Percentiles rank a stretch among this genome's conserved stretches.
phyloP scores from a whole-genome alignment of 2,329 filamentous ascomycete species.

The Plenodomus biglobosus region DNA sequence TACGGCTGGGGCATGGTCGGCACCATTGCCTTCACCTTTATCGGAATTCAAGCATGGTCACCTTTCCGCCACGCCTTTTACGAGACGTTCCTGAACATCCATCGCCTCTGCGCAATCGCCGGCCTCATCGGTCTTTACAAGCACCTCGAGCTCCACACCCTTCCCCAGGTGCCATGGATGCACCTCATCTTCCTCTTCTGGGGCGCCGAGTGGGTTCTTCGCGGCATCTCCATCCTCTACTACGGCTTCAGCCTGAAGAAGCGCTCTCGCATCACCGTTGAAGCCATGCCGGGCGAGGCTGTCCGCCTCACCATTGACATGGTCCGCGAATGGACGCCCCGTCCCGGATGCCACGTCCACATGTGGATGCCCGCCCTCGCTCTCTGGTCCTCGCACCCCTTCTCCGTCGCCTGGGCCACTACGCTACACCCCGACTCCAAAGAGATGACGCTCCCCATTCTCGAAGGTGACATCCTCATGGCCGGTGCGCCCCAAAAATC shows the following conservation, averaged over 20 bases:
- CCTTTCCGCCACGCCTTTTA: conserved; percentile 92
- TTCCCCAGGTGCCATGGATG: conserved; percentile 74
- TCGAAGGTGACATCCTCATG: conserved; percentile 32
- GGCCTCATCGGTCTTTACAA: conserved; percentile 73
- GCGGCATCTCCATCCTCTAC: conserved; percentile 54
- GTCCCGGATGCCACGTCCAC: conserved; percentile 62
- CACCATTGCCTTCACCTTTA: conserved; percentile 60
- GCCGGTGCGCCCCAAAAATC: conserved; percentile 32
- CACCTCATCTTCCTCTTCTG: conserved; percentile 75
- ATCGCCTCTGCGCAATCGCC: conserved; percentile 73
- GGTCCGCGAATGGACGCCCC: conserved; percentile 55
- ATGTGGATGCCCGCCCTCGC: conserved; percentile 57
- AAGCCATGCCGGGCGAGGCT: conserved; percentile 62
- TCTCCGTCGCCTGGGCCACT: conserved; percentile 54
- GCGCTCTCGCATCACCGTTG: conserved; percentile 56
- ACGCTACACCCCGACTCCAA: conserved; percentile 35
- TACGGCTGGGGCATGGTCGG: conserved; percentile 66
- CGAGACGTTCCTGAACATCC: conserved; percentile 88
- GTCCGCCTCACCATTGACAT: conserved; percentile 63
- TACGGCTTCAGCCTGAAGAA: conserved; percentile 57
- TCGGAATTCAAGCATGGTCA: conserved; percentile 72
- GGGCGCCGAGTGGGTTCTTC: conserved; percentile 63
- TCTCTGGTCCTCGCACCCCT: conserved; percentile 51
- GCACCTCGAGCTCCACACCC: conserved; percentile 69
- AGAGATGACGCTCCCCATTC: conserved; percentile 38